These are phyloP conservation scores for Paramecium bursaria DNA, from an alignment of 73 alveolate genomes.

Conservation along the genomic window DNA sequence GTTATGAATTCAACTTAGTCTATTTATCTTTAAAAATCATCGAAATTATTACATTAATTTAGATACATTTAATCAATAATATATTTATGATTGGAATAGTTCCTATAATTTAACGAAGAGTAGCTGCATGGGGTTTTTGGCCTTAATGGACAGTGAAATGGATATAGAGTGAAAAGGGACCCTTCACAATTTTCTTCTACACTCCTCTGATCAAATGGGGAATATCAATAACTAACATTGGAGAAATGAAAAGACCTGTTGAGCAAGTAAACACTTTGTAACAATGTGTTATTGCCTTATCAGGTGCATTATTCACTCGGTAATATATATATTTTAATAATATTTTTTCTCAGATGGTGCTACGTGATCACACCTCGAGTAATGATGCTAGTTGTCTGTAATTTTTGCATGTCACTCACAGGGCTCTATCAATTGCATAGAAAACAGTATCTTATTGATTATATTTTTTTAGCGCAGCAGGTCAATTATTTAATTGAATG, in stretches of 20 bases:
- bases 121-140: constrained; percentile 55
- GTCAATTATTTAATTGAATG: too few relatives aligned
- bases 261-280: constrained; percentile 49
- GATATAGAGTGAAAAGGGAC: constrained; percentile 16
- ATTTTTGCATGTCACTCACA: constrained; percentile 34
- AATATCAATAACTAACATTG: constrained; percentile 40
- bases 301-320: constrained; percentile 44
- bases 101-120: constrained; percentile 7
- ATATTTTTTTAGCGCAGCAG: too few relatives aligned
- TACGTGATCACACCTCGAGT: constrained; percentile 47
- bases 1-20: too few relatives aligned
- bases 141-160: constrained; percentile 4
- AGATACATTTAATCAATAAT: too few relatives aligned
- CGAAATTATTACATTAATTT: too few relatives aligned
- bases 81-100: constrained; percentile 61
- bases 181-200: constrained; percentile 56
- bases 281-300: constrained; percentile 36
- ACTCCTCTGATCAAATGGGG: constrained; percentile 53
- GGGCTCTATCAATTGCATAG: constrained; percentile 32
- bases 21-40: too few relatives aligned
- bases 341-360: constrained; percentile 48
- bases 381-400: background rate
- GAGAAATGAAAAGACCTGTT: constrained; percentile 50
- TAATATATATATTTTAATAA: background rate
- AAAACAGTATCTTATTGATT: constrained; percentile 35